phyloP scores from a whole-genome alignment of 139 green algal genomes.

The Chlorella sp. region DNA sequence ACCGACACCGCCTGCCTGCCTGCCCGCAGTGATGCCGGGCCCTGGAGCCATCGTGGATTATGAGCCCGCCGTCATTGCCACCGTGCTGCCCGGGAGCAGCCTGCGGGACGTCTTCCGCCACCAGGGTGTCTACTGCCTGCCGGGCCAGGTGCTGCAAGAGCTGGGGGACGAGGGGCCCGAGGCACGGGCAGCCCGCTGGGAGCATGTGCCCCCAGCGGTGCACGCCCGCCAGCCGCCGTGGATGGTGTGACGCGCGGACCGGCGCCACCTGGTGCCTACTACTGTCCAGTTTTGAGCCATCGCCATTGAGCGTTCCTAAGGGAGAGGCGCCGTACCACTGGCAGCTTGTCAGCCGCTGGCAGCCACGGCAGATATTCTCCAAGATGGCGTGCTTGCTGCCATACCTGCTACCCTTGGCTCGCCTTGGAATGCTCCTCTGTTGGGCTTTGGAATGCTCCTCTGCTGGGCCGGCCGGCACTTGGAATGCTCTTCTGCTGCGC shows the following conservation, averaged over 20 bases:
- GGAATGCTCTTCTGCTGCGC: too few relatives aligned
- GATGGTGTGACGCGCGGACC: slow-evolving; percentile 5
- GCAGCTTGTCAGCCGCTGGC: too few relatives aligned
- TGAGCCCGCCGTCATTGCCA: not conserved
- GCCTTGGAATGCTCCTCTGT: too few relatives aligned
- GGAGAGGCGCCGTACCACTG: too few relatives aligned
- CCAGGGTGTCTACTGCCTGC: not conserved
- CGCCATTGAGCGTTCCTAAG: too few relatives aligned
- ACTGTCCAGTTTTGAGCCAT: not conserved
- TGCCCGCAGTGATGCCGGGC: slow-evolving; percentile 12
- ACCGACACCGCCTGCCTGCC: too few relatives aligned
- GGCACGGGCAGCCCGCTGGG: slow-evolving; percentile 11
- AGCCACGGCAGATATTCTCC: too few relatives aligned
- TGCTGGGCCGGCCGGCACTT: too few relatives aligned
- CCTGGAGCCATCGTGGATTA: not conserved
- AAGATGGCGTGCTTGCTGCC: too few relatives aligned
- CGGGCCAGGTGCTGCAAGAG: not conserved
- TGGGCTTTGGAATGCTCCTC: too few relatives aligned
- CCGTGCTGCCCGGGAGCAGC: not conserved
- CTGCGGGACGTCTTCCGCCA: not conserved
- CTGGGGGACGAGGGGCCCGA: not conserved
- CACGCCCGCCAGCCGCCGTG: slow-evolving; percentile 16
- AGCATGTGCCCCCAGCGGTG: not conserved
- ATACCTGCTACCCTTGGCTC: too few relatives aligned
- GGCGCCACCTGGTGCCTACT: too few relatives aligned